Base-by-base conservation (phyloP, 2,329 filamentous ascomycete genomes). In the Trichoderma atroviride region DNA sequence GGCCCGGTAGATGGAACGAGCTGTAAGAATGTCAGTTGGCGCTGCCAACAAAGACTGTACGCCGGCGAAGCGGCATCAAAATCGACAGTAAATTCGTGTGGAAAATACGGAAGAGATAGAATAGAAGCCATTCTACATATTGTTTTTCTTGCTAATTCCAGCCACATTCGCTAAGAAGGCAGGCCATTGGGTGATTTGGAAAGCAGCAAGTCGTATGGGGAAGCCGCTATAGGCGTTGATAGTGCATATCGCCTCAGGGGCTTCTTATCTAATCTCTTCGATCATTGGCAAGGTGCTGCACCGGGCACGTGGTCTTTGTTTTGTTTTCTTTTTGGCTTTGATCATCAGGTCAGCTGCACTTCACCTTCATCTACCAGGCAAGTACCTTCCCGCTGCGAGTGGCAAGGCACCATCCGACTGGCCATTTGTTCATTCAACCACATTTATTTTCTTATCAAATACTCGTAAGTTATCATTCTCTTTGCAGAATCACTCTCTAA, bases 261-360 rank as follows among this genome's bases (percentile, higher is more conserved):
- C 5, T n/a, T 19, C 40, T 62, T 63, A 63, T 52, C 47, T 63
- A 63, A 63, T 63, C 60, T 16, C 19, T 37, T 13, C 27, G 3
- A 11, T 50, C 22, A 9, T 19, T 43, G 1, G 19, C 16, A 10
- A 9, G 40, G 19, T n/a, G 29, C 5, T 29, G 11, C 47, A 50
- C 19, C 4, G 9, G 13, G 9, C 47, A 50, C 47, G 19, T 27
- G 16, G 52, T 19, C 29, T 35, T 14, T 35, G 33, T 14, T 13
- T 35, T 35, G 33, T 13, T 35, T 13, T 35, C 11, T 4, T 27
- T 24, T 22, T 24, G n/a, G 5, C n/a, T 13, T 50, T 10, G 11
- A 10, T 22, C 5, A 6, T 13, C 47, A 50, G 5, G 47, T 24
- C n/a, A 24, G 10, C 4, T 24, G 47, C n/a, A 24, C n/a, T 24